These are phyloP conservation scores for Castanea mollissima DNA, from an alignment of 306 rosid genomes.

Conservation along the genomic window DNA sequence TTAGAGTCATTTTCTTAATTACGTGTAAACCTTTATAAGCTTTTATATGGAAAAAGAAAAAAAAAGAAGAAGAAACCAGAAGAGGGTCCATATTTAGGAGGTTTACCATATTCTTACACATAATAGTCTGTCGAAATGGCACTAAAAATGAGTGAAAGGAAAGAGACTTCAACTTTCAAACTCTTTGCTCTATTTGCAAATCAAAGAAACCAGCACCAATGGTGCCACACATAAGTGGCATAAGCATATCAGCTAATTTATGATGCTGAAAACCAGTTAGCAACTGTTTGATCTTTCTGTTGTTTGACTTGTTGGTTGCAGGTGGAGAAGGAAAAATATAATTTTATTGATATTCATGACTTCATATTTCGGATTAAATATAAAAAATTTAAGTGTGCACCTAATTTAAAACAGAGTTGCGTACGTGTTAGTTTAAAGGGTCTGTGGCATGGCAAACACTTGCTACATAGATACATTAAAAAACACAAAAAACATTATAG, in stretches of 20 bases:
- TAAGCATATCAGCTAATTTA: background rate
- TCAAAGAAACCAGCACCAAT: background rate
- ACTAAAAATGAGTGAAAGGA: background rate
- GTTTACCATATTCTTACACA: background rate
- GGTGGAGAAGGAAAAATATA: too few relatives aligned
- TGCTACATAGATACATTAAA: too few relatives aligned
- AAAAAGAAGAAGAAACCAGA: background rate
- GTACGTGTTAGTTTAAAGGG: too few relatives aligned
- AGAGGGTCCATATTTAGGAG: background rate
- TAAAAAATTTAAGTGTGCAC: too few relatives aligned
- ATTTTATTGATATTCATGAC: too few relatives aligned
- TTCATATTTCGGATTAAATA: too few relatives aligned
- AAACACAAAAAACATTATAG: background rate
- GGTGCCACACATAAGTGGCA: background rate
- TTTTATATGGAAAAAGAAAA: background rate
- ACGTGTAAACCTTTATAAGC: background rate
- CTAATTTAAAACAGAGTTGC: too few relatives aligned
- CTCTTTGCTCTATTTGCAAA: background rate
- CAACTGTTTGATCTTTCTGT: background rate
- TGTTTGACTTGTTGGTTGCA: background rate
- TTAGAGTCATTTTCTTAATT: background rate
- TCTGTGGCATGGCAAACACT: too few relatives aligned
- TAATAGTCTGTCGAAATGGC: background rate
- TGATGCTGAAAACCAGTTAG: background rate
- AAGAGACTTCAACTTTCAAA: background rate